Evolutionary conservation across 2,329 filamentous ascomycete species (phyloP).

Genomic region (Fusarium subglutinans): DNA sequence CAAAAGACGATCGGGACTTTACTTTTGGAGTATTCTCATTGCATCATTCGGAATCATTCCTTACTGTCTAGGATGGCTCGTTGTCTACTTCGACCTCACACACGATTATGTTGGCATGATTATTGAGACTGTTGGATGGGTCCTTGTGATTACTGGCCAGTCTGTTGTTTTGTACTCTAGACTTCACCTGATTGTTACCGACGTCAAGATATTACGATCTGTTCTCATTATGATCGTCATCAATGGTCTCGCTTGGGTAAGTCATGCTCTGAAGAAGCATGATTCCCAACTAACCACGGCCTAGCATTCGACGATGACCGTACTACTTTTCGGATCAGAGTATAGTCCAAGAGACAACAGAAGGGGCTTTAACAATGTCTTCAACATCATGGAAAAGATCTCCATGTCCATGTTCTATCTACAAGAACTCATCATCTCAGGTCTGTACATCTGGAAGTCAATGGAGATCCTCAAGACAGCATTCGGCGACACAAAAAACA

Average conservation of each 20-base stretch:
- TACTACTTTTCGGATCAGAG: constrained; percentile 41
- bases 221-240: constrained; percentile 17
- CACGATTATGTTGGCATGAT: constrained; percentile 18
- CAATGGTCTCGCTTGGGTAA: constrained; percentile 51
- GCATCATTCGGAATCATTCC: constrained; percentile 46
- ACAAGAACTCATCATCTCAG: constrained; percentile 18
- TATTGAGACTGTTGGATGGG: constrained; percentile 30
- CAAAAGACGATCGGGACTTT: constrained; percentile 44
- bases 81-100: constrained; percentile 49
- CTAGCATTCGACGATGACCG: constrained; percentile 60
- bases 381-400: constrained; percentile 45
- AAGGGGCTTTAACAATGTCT: constrained; percentile 13
- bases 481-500: constrained; percentile 10
- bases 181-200: constrained; percentile 4
- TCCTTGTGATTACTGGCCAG: constrained; percentile 15
- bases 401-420: constrained; percentile 14
- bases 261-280: accelerated
- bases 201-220: not conserved
- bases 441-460: constrained; percentile 24
- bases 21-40: constrained; percentile 52
- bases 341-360: constrained; percentile 1
- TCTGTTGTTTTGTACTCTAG: constrained; percentile 26
- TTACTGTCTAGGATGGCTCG: constrained; percentile 56
- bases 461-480: constrained; percentile 23
- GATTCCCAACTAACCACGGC: not conserved